Percentiles rank a stretch among this genome's conserved stretches.
phyloP scores from a whole-genome alignment of 768 basidiomycete species.

The Pulveroboletus frians region DNA sequence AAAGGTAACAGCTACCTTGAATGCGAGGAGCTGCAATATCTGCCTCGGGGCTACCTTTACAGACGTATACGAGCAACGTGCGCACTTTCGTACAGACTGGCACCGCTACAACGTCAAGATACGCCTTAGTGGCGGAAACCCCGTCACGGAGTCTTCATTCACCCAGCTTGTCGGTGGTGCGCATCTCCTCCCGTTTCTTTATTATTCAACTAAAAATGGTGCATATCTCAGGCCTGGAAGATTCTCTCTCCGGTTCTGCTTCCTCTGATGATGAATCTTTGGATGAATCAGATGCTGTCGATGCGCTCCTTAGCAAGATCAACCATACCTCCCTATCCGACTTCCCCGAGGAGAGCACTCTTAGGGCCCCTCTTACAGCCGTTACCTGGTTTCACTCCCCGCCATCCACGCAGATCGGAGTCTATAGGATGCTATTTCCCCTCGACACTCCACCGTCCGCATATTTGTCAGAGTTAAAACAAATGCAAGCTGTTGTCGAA shows the following conservation, averaged over 20 bases:
- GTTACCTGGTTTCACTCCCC: constrained; percentile 89
- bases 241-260: constrained; percentile 89
- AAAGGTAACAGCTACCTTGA: constrained; percentile 23
- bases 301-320: constrained; percentile 59
- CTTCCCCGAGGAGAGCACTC: constrained; percentile 37
- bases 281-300: constrained; percentile 62
- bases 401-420: constrained; percentile 82
- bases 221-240: constrained; percentile 54
- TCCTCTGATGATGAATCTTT: constrained; percentile 56
- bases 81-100: constrained; percentile 93
- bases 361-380: constrained; percentile 55
- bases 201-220: background rate
- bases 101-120: constrained; percentile 96
- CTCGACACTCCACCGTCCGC: constrained; percentile 32
- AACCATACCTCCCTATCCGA: constrained; percentile 43
- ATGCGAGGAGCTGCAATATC: constrained; percentile 59
- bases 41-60: constrained; percentile 66
- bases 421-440: constrained; percentile 78
- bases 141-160: constrained; percentile 70
- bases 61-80: constrained; percentile 76
- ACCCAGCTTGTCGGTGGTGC: constrained; percentile 75
- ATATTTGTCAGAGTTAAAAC: constrained; percentile 57
- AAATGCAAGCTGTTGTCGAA: constrained; percentile 53
- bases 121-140: constrained; percentile 55
- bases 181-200: constrained; percentile 12